phyloP scores from a whole-genome alignment of 208 protist genomes.

The Willaertia magna region DNA sequence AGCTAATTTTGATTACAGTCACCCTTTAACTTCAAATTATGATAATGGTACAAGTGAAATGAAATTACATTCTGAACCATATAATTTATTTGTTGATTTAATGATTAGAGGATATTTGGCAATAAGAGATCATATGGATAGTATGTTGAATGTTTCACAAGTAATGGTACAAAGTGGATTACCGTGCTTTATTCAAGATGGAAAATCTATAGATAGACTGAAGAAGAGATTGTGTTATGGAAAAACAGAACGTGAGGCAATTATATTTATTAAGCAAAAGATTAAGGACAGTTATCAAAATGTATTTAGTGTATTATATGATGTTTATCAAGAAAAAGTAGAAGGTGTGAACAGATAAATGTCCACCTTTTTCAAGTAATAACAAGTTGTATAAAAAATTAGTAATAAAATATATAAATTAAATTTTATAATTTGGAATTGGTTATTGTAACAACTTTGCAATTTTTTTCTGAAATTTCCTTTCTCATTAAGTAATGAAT shows the following conservation, averaged over 20 bases:
- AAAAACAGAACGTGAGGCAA: background rate
- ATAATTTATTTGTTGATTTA: slow-evolving; percentile 56
- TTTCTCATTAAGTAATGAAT: too few species aligned
- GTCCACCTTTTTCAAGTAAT: too few species aligned
- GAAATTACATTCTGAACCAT: slow-evolving; percentile 36
- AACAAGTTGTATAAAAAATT: too few species aligned
- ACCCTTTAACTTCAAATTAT: background rate
- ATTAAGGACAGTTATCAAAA: background rate
- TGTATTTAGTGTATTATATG: background rate
- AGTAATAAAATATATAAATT: too few species aligned
- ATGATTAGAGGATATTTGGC: slow-evolving; percentile 62
- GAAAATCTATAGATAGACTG: slow-evolving; percentile 5
- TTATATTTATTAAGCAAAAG: background rate
- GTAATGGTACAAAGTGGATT: slow-evolving; percentile 63
- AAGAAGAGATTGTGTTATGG: background rate
- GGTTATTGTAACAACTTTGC: too few species aligned
- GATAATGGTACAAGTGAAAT: background rate
- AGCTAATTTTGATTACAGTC: background rate
- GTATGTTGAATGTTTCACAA: slow-evolving; percentile 60
- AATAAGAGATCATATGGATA: slow-evolving; percentile 53
- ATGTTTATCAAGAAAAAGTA: background rate
- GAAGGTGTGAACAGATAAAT: slow-evolving; percentile 9
- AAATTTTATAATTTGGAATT: too few species aligned
- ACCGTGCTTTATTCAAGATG: slow-evolving; percentile 63
- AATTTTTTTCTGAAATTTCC: too few species aligned